phyloP scores from a whole-genome alignment of 2,329 filamentous ascomycete genomes.

The Pseudogymnoascus sp. region DNA sequence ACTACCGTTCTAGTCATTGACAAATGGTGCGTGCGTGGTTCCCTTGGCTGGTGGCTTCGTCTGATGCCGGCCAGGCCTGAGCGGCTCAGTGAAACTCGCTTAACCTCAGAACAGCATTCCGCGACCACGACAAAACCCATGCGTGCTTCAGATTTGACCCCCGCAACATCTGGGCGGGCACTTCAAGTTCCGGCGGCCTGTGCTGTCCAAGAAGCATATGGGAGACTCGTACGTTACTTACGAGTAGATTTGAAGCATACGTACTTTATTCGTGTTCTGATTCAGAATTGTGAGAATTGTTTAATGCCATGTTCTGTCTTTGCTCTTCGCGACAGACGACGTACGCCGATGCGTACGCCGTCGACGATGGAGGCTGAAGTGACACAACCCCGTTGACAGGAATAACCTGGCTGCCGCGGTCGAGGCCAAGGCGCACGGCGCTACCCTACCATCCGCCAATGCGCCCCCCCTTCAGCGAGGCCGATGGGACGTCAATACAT shows the following conservation, averaged over 20 bases:
- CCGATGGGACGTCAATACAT: background rate
- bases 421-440: background rate
- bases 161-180: background rate
- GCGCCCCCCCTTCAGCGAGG: background rate
- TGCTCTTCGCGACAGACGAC: background rate
- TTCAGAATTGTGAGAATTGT: background rate
- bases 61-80: constrained; percentile 2
- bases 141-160: constrained; percentile 11
- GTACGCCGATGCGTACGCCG: background rate
- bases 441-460: background rate
- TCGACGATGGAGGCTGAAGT: background rate
- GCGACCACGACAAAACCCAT: constrained; percentile 13
- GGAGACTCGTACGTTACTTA: background rate
- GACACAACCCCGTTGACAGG: background rate
- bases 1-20: background rate
- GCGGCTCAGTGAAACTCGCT: background rate
- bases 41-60: constrained; percentile 3
- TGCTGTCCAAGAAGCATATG: constrained; percentile 2
- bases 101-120: constrained; percentile 10
- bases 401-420: background rate
- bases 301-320: background rate
- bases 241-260: background rate
- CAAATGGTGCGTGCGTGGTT: background rate
- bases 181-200: background rate
- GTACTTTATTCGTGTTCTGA: background rate